Evolutionary conservation across 345 rosid genomes (phyloP).

Genomic region (Brassica carinata): DNA sequence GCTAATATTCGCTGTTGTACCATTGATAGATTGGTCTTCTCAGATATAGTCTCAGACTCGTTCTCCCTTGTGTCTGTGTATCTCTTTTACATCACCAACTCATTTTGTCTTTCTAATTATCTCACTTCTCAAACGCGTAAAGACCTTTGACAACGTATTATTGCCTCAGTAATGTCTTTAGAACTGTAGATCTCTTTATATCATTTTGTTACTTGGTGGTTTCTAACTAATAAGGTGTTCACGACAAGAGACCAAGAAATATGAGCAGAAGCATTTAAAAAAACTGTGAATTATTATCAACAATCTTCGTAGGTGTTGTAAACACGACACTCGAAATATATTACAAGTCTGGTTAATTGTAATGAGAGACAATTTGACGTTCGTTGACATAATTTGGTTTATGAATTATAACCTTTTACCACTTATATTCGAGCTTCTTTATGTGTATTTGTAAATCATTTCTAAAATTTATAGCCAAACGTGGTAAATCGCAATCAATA

Average conservation of each 20-base stretch:
- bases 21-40: slow-evolving; percentile 30
- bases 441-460: too few relatives aligned
- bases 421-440: too few relatives aligned
- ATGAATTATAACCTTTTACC: too few relatives aligned
- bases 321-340: too few relatives aligned
- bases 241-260: slow-evolving; percentile 17
- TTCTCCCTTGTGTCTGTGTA: slow-evolving; percentile 1
- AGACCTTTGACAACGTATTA: not conserved
- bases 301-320: too few relatives aligned
- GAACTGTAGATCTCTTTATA: not conserved
- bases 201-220: not conserved
- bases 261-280: too few relatives aligned
- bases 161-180: slow-evolving; percentile 24
- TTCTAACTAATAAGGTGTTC: not conserved
- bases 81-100: slow-evolving; percentile 29
- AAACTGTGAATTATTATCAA: too few relatives aligned
- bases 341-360: too few relatives aligned
- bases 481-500: not conserved
- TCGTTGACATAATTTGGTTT: too few relatives aligned
- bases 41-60: not conserved
- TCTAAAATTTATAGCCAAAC: not conserved
- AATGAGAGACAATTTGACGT: too few relatives aligned
- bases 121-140: slow-evolving; percentile 9
- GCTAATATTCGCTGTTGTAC: slow-evolving; percentile 42
- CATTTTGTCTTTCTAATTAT: not conserved